A percentile compares a stretch with the other conserved stretches of the same genome.
phyloP scores from a whole-genome alignment of 176 grass and related monocot species.

The Coix lacrymajobi region DNA sequence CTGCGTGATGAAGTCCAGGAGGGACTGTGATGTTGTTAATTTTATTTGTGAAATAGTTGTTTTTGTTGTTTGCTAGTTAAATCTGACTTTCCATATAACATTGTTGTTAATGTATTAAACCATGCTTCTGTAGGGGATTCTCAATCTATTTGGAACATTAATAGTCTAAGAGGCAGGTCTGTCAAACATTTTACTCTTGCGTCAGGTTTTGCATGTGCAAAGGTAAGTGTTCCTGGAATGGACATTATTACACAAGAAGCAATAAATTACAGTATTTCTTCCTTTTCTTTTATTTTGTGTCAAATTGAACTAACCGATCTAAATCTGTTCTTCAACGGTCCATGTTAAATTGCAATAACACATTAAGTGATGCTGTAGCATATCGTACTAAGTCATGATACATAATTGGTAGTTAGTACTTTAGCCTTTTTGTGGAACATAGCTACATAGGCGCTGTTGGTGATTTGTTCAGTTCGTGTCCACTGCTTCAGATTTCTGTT shows the following conservation, averaged over 20 bases:
- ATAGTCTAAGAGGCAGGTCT: slow-evolving; percentile 76
- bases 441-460: background rate
- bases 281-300: background rate
- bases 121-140: slow-evolving; percentile 67
- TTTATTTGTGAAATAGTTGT: background rate
- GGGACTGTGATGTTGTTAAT: background rate
- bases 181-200: slow-evolving; percentile 54
- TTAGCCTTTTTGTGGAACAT: background rate
- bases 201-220: slow-evolving; percentile 83
- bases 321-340: background rate
- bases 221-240: slow-evolving; percentile 49
- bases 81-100: background rate
- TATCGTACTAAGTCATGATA: background rate
- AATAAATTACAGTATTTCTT: background rate
- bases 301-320: background rate
- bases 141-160: slow-evolving; percentile 84
- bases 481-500: slow-evolving; percentile 13
- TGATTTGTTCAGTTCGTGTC: background rate
- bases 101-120: slow-evolving; percentile 5
- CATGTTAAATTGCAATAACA: background rate
- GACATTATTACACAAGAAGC: background rate
- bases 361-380: background rate
- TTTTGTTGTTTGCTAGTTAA: slow-evolving; percentile 14
- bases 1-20: background rate
- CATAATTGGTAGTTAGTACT: background rate